phyloP scores from a whole-genome alignment of 176 grass and related monocot species.

The Aegilops bicornis region DNA sequence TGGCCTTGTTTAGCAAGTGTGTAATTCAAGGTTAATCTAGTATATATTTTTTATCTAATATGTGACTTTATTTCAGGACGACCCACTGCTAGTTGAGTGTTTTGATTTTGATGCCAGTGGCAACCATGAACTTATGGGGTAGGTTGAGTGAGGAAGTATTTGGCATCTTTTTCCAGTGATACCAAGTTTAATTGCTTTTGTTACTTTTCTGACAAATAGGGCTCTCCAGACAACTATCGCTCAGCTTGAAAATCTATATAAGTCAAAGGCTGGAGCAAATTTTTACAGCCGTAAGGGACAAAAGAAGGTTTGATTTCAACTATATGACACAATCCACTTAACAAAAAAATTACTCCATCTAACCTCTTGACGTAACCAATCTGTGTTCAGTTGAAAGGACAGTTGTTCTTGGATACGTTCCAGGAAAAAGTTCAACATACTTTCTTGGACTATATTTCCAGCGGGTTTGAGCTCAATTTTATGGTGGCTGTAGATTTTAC shows the following conservation, averaged over 20 bases:
- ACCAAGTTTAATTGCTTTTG: constrained; percentile 16
- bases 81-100: constrained; percentile 93
- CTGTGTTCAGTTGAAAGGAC: constrained; percentile 70
- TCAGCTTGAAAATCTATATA: constrained; percentile 68
- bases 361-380: constrained; percentile 5
- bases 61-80: constrained; percentile 72
- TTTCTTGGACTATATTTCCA: constrained; percentile 99
- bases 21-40: constrained; percentile 11
- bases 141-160: constrained; percentile 24
- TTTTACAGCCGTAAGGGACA: constrained; percentile 59
- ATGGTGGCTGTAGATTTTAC: constrained; percentile 98
- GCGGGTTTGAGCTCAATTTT: constrained; percentile 95
- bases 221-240: constrained; percentile 62
- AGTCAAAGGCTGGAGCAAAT: constrained; percentile 64
- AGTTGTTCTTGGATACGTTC: constrained; percentile 79
- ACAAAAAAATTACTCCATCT: background rate
- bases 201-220: constrained; percentile 49
- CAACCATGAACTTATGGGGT: constrained; percentile 82
- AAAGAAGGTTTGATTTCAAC: constrained; percentile 48
- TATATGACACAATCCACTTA: background rate
- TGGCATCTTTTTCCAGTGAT: constrained; percentile 6
- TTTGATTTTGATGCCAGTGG: constrained; percentile 93
- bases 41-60: background rate
- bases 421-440: constrained; percentile 79
- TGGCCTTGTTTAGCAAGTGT: background rate